Evolutionary conservation across 495 filamentous ascomycete species (phyloP).

Genomic region (Astrocystis sublimbata): DNA sequence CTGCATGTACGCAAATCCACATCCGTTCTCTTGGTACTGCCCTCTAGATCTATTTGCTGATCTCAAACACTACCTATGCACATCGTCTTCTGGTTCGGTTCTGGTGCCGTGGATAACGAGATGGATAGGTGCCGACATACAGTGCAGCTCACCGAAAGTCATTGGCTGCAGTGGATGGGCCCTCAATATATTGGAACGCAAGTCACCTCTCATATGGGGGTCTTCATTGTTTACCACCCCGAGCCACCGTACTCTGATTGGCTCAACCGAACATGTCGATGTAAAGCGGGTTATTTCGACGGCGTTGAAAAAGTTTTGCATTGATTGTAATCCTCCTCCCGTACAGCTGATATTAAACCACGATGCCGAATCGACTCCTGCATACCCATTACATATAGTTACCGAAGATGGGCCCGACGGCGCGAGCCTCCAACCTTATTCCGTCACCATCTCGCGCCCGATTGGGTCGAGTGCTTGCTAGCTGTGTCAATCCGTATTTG

Average conservation of each 20-base stretch:
- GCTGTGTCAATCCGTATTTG: not conserved
- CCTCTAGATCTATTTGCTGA: too few species aligned
- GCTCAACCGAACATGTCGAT: too few species aligned
- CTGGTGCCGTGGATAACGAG: too few species aligned
- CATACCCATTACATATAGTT: not conserved
- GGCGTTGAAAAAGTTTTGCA: not conserved
- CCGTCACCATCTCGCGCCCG: not conserved
- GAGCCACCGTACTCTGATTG: not conserved
- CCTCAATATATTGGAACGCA: not conserved
- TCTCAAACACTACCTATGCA: too few species aligned
- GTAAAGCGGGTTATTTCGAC: not conserved
- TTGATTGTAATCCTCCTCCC: not conserved
- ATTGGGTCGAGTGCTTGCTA: not conserved
- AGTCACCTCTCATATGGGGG: not conserved
- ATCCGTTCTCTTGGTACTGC: not conserved
- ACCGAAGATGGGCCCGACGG: not conserved
- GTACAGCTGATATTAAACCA: not conserved
- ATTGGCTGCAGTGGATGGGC: not conserved
- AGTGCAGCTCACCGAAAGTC: not conserved
- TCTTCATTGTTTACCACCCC: too few species aligned
- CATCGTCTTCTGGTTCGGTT: not conserved
- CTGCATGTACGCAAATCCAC: not conserved
- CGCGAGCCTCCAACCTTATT: not conserved
- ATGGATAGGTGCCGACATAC: too few species aligned
- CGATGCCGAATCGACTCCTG: not conserved